Base-by-base conservation (phyloP, 192 early-diverging fungal species). In the Physocladia obscura region DNA sequence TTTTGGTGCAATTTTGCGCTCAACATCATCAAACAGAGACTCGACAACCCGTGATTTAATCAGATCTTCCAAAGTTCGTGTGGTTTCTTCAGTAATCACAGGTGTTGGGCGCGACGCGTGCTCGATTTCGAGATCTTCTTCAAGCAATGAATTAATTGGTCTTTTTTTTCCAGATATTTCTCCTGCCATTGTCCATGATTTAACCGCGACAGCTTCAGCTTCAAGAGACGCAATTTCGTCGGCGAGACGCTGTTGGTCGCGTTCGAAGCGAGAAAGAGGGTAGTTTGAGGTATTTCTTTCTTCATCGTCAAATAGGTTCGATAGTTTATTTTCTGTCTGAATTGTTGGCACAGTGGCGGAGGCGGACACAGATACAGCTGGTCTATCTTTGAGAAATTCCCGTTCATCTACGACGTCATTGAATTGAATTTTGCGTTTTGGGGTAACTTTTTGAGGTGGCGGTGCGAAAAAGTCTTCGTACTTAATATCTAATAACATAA, bases 1-100 rank as follows among this genome's bases (percentile, higher is more conserved):
- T 49, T 87, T 84, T 13, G 79, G 76, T 2, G 76, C 67, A 2
- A 76, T 60, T 77, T 94, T 94, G 59, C 96, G 89, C 37, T 89
- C 91, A 2, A 99, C 97, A 73, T 98, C 95, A 79, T 98, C 92
- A 81, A 89, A 99, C 70, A 90, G 85, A 32, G 81, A 79, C 58
- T 94, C 94, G 36, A 92, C 73, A 74, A 99, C 97, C 30, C 97
- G 90, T 56, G 88, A 86, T 76, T 91, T 92, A 79, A 99, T 99
- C 61, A 96, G 73, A 56, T 97, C 96, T 73, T 97, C 96, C 13
- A 99, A 82, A 3, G 92, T 84, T 55, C 83, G 75, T 4, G 95
- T 98, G 0, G 80, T 76, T 75, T 98, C 95, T 74, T 94, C 91
- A 1, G 97, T 98, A 35, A 96, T 90, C 15, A 97, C 89, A 15